Base-by-base conservation (phyloP, 2,329 filamentous ascomycete genomes). In the Graphilbum fragrans region DNA sequence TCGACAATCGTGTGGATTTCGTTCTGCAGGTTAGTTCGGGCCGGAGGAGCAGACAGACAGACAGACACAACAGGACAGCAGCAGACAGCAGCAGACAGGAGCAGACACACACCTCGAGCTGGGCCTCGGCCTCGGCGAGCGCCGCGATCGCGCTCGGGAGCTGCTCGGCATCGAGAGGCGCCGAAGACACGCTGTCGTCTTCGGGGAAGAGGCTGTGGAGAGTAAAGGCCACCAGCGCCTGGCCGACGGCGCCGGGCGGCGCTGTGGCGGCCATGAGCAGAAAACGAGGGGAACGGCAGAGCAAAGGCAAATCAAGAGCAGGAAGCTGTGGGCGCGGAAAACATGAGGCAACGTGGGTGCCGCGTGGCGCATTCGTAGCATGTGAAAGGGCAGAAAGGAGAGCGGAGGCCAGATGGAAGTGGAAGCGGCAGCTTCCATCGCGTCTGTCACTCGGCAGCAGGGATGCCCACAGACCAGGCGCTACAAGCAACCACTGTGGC, bases 1-100 rank as follows among this genome's bases (percentile, higher is more conserved):
- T 78, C 74, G 59, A 88, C 93, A 47, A 92, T 75, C 19, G 66
- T 60, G 49, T 80, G 81, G 44, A 96, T 82, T 52, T 93, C 80
- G 45, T 71, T 62, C 78, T 84, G 43, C 11, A 19, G 18, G 17
- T 35, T 16, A 41, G 36, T 7, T 11, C 16, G 12, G 5, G 6
- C 5, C 14, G 10, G 8, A 16, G 12, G n/a, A 21, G 7, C 33
- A 11, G 16, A 7, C n/a, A 11, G 19, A 5, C 33, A 21, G 33
- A 5, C 7, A 35, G 17, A 22, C 8, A 7, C 8, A 22, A 36
- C 35, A 29, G 7, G 16, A 18, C 9, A 27, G 18, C 11, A 33
- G 7, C 7, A 23, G 20, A 18, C 2, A 22, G 18, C 12, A 18
- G 31, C 16, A n/a, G 39, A 20, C 20, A 36, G 31, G n/a, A 21